These are phyloP conservation scores for Babesia ovata DNA, from an alignment of 169 alveolate genomes.

Conservation along the genomic window DNA sequence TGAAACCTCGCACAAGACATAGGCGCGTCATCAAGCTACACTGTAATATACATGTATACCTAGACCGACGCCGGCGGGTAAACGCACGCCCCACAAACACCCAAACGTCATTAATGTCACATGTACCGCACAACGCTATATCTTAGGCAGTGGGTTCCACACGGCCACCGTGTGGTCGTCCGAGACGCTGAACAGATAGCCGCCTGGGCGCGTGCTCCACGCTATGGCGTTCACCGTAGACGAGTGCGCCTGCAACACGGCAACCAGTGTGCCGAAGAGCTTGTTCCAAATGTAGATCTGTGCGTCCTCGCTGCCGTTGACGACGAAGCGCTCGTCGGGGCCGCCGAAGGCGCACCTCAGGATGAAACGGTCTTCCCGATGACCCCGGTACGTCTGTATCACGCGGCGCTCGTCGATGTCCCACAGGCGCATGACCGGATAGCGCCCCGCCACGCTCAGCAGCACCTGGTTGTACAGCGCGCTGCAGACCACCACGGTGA, in stretches of 20 bases:
- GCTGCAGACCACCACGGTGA: constrained; percentile 72
- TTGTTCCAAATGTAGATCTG: constrained; percentile 85
- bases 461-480: constrained; percentile 69
- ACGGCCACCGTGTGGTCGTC: constrained; percentile 76
- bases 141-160: constrained; percentile 49
- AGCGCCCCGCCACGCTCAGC: constrained; percentile 75
- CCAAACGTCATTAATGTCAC: background rate
- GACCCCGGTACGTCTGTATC: constrained; percentile 84
- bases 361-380: constrained; percentile 81
- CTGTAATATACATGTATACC: background rate
- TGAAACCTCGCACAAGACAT: background rate
- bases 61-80: background rate
- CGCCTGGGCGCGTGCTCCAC: constrained; percentile 71
- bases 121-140: background rate
- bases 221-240: constrained; percentile 84
- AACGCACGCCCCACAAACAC: background rate
- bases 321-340: constrained; percentile 77
- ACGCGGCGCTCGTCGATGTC: constrained; percentile 73
- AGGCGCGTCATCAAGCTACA: background rate
- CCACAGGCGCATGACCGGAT: constrained; percentile 80
- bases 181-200: constrained; percentile 73
- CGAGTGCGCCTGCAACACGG: constrained; percentile 80
- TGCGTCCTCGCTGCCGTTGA: constrained; percentile 87
- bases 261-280: constrained; percentile 77
- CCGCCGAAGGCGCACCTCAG: constrained; percentile 86